Evolutionary conservation across 1,284 basidiomycete genomes (phyloP).

Genomic region (Stereum hirsutum): DNA sequence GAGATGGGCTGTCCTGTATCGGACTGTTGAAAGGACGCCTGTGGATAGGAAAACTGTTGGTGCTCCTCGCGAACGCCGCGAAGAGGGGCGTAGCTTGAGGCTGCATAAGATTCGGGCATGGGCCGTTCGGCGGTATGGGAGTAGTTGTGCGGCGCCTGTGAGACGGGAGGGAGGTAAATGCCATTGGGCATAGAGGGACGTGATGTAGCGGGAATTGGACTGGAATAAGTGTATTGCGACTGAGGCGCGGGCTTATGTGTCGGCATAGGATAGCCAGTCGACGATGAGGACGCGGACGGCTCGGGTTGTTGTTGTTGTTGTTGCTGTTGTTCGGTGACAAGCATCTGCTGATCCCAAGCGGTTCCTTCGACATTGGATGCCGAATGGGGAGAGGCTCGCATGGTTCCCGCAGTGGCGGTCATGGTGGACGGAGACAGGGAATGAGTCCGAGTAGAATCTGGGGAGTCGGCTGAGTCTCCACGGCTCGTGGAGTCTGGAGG

Average conservation of each 20-base stretch:
- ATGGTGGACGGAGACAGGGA: conserved; percentile 25
- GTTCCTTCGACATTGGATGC: conserved; percentile 40
- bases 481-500: conserved; percentile 15
- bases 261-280: conserved; percentile 32
- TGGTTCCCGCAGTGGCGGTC: conserved; percentile 23
- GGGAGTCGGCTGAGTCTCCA: conserved; percentile 20
- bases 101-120: conserved; percentile 24
- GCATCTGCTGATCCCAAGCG: conserved; percentile 49
- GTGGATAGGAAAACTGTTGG: conserved; percentile 28
- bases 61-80: conserved; percentile 31
- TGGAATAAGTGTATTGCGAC: conserved; percentile 26
- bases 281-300: conserved; percentile 27
- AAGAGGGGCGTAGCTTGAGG: conserved; percentile 27
- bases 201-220: conserved; percentile 26
- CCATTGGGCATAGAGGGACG: conserved; percentile 26
- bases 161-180: conserved; percentile 25
- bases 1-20: conserved; percentile 18
- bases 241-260: conserved; percentile 13
- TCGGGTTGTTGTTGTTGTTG: conserved; percentile 37
- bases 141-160: conserved; percentile 20
- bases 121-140: conserved; percentile 31
- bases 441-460: conserved; percentile 22
- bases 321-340: conserved; percentile 44
- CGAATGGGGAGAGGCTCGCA: conserved; percentile 28
- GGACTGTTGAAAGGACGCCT: conserved; percentile 28